Conservation (phyloP, 2,329 filamentous ascomycete genomes). For the Pochonia chlamydosporia region DNA sequence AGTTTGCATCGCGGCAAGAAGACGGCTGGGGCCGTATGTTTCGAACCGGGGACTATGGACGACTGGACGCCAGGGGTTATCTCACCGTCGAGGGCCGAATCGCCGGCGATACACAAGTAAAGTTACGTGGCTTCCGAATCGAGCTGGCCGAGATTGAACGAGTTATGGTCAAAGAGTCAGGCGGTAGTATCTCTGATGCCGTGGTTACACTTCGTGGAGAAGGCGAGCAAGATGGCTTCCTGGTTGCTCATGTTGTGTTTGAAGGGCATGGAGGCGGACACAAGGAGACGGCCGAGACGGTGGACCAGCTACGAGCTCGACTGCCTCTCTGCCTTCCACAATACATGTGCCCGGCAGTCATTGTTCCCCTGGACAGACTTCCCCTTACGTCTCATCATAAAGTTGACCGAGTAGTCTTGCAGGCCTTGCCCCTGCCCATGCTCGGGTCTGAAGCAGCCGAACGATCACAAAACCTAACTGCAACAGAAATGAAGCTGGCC, state of each 20-base stretch:
- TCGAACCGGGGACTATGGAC: conserved; percentile 30
- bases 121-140: conserved; percentile 38
- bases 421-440: conserved; percentile 17
- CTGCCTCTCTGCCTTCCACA: conserved; percentile 2
- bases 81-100: conserved; percentile 32
- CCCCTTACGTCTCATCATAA: conserved; percentile 5
- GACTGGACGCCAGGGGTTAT: conserved; percentile 24
- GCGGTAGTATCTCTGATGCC: conserved; percentile 14
- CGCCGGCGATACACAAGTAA: conserved; percentile 37
- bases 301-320: not conserved
- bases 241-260: conserved; percentile 6
- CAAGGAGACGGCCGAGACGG: not conserved
- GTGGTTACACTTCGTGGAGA: conserved; percentile 10
- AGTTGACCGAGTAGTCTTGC: conserved; percentile 21
- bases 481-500: conserved; percentile 12
- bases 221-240: not conserved
- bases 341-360: conserved; percentile 4
- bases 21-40: conserved; percentile 4
- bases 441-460: too few relatives aligned
- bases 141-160: conserved; percentile 36
- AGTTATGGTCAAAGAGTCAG: conserved; percentile 14
- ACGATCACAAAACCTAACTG: conserved; percentile 11
- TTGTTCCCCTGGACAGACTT: conserved; percentile 4
- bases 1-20: not conserved
- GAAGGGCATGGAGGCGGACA: too few relatives aligned